Evolutionary conservation across 768 basidiomycete species (phyloP), one percentile per base, ranked within the genome.

Genomic region (Mrakia frigida): DNA sequence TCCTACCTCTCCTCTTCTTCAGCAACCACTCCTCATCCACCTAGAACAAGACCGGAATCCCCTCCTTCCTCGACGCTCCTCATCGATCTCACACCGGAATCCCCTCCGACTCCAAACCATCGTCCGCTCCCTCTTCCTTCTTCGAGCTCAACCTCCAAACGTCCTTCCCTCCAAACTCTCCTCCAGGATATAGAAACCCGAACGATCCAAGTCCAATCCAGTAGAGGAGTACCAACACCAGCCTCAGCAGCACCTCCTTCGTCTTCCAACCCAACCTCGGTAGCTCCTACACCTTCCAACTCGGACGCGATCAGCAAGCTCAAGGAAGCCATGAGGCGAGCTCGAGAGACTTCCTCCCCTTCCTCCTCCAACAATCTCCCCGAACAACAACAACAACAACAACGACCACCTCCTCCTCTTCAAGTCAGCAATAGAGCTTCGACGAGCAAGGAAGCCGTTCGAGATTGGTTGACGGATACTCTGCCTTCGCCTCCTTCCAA

Each of bases 381-480:
- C 63, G 33, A 65, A 23, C 63, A 37, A 13, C 63, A 31, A 37
- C 46, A 50, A 4, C 46, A 50, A 50, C 46, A 2, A 2, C 46
- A 14, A 14, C 18, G 16, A 50, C 37, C 65, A 14, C 65, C 65
- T 6, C 25, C 65, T 39, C 25, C 63, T 16, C 18, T 39, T 9
- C 65, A 35, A n/a, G 21, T 39, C 37, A 39, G 35, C 65, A 68
- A 39, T n/a, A 39, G 65, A 39, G 65, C 21, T 4, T 39, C 65
- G 25, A 68, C 65, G 37, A 68, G 65, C 65, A 68, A 68, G 23
- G 65, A 68, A 39, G 65, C 65, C 35, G 65, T 68, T 10, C 9
- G 65, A n/a, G 65, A 68, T 23, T 68, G 65, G 65, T 68, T 68
- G 37, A 68, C 65, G 35, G 65, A 68, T 39, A 68, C 65, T 10